Evolutionary conservation across 2,329 filamentous ascomycete species (phyloP), one percentile per base, ranked within the genome.

Genomic region (Sclerotinia spermophila): DNA sequence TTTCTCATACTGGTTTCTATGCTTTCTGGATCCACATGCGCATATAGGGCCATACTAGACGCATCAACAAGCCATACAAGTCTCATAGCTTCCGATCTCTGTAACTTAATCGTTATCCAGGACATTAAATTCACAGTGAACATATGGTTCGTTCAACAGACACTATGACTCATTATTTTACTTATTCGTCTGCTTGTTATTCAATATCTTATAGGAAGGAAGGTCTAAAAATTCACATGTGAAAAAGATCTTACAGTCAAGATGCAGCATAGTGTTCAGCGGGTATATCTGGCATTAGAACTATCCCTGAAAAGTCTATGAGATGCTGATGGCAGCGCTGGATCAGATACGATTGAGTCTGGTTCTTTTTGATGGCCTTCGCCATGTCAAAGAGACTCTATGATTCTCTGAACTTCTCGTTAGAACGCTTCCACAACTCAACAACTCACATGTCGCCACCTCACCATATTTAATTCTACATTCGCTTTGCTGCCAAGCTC

Each of bases 401-500:
- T 40, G 17, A 33, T 35, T 40, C 13, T 68, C 42, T 33, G n/a
- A 48, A 40, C 33, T 30, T 42, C 48, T 38, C 21, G 27, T 68
- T 15, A 30, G 30, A 66, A 8, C 15, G 3, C 35, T 17, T 21
- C n/a, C n/a, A 40, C 33, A 53, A 8, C 35, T 24, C 2, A 19
- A 40, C 33, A 53, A 8, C 35, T 24, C 2, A 19, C 11, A 53
- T 24, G 8, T 35, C 45, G 3, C 27, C 35, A 53, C 48, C 6
- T 40, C n/a, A 24, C 17, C 24, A 24, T 38, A 38, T 40, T n/a
- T 30, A 33, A 33, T 35, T 44, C 33, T 64, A 51, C n/a, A 64
- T 55, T 2, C n/a, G 35, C 55, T 55, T 44, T 7, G 27, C 44
- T 44, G 65, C 45, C 68, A 72, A 67, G 56, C 70, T 73, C 48